Base-by-base conservation (phyloP, 164 flowering plant genomes). In the Macadamia integrifolia region DNA sequence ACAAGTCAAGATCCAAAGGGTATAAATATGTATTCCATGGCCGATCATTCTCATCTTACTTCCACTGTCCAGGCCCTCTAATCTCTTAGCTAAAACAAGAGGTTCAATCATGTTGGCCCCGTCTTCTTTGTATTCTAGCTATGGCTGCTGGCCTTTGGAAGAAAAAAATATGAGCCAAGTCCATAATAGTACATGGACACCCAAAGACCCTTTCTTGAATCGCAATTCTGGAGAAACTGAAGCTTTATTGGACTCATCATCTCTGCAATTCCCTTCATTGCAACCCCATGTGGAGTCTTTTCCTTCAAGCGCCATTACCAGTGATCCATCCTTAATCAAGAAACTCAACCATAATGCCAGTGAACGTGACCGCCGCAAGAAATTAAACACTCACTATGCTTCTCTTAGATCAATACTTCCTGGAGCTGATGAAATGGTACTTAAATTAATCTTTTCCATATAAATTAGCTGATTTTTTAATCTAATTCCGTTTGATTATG, bases 301-400 rank as follows among this genome's bases (percentile, higher is more conserved):
- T 1, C 44, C 72, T 23, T 58, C 43, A 14, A 55, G 50, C 2
- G 31, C 63, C 0, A 42, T 31, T 30, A 58, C 53, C 14, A 66
- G 56, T 10, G 61, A 69, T 15, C 64, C 73, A 6, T 50, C 65
- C 1, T 57, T 61, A 50, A 73, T 46, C 0, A 87, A 85, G 81
- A 91, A 88, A 65, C 75, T 82, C 9, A 81, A 81, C 72, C 97
- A 91, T 66, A 91, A 89, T 65, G 93, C 94, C 1, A 83, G 81
- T 31, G 23, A 23, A 23, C 23, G 23, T 23, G 23, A 23, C 23
- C 23, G 23, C 23, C 23, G 23, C 23, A 23, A 93, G 72, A 86
- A 77, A 76, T 74, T 91, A 57, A 91, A 87, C 66, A 15, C 10
- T 11, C 57, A 89, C 66, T 89, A 79, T 71, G 79, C 86, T 4